These are phyloP conservation scores for Colletotrichum ledebouriae DNA, from an alignment of 2,329 filamentous ascomycete genomes.

Conservation along the genomic window DNA sequence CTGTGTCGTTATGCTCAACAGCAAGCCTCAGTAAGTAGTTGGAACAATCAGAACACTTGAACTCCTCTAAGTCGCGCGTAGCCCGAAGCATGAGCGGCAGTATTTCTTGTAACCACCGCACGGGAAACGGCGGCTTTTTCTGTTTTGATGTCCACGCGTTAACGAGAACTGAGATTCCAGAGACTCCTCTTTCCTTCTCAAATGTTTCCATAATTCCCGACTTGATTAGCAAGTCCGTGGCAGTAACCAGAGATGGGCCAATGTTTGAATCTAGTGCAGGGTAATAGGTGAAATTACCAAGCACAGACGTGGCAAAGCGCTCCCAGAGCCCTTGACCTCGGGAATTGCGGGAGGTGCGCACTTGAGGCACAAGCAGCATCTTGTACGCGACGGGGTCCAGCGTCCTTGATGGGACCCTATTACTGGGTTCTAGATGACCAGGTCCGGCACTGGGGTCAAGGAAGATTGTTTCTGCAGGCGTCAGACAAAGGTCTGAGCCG, in stretches of 20 bases:
- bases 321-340: slow-evolving; percentile 28
- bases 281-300: no score
- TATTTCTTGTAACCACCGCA: no score
- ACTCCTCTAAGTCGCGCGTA: neutral
- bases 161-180: no score
- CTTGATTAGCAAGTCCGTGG: neutral
- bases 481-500: slow-evolving; percentile 38
- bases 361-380: slow-evolving; percentile 3
- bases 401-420: accelerated
- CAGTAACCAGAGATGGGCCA: neutral
- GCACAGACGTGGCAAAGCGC: slow-evolving; percentile 13
- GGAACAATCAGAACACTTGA: neutral
- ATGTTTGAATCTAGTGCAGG: neutral
- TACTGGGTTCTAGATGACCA: neutral
- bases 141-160: no score
- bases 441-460: slow-evolving; percentile 42
- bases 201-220: no score
- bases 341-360: neutral
- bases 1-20: neutral
- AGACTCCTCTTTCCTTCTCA: no score
- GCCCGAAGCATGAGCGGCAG: no score
- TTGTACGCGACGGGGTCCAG: slow-evolving; percentile 7
- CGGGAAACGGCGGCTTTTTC: no score
- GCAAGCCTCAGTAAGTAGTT: slow-evolving; percentile 1
- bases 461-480: slow-evolving; percentile 50